Percentiles rank a stretch among this genome's conserved stretches.
Conservation (phyloP, 129 eudicot genomes). For the Flaveria sonorensis region DNA sequence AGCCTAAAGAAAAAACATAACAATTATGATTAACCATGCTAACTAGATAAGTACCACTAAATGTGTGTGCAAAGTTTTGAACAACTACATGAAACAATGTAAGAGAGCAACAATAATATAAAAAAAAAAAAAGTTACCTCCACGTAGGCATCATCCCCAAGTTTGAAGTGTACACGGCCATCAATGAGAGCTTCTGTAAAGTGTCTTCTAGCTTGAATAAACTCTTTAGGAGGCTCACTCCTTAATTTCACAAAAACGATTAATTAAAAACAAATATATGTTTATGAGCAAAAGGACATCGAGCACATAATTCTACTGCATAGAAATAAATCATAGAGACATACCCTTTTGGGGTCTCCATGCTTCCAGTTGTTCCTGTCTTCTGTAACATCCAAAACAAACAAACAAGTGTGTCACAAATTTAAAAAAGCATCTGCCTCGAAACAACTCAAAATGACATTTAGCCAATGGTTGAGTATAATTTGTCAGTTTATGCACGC, state of each 20-base stretch:
- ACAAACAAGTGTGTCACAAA: neutral
- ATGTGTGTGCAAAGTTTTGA: conserved; percentile 4
- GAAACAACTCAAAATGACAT: too few relatives aligned
- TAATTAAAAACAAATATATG: neutral
- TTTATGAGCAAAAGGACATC: neutral
- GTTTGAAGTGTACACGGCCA: conserved; percentile 37
- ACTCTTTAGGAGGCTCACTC: conserved; percentile 39
- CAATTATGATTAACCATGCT: neutral
- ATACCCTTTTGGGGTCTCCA: conserved; percentile 26
- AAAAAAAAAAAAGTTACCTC: conserved; percentile 31
- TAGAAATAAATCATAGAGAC: neutral
- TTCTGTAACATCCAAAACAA: conserved; percentile 21
- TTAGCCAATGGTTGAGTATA: too few relatives aligned
- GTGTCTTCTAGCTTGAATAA: conserved; percentile 51
- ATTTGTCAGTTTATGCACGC: neutral
- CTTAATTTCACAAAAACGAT: conserved; percentile 1
- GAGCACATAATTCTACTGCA: neutral
- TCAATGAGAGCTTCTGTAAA: conserved; percentile 56
- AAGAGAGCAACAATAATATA: too few relatives aligned
- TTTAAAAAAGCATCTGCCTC: neutral
- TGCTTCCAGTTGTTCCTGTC: neutral
- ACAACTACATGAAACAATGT: neutral
- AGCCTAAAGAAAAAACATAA: conserved; percentile 39
- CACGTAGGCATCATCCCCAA: conserved; percentile 63
- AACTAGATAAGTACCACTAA: neutral